Conservation (phyloP, 495 filamentous ascomycete genomes). For the Podospora appendiculata region DNA sequence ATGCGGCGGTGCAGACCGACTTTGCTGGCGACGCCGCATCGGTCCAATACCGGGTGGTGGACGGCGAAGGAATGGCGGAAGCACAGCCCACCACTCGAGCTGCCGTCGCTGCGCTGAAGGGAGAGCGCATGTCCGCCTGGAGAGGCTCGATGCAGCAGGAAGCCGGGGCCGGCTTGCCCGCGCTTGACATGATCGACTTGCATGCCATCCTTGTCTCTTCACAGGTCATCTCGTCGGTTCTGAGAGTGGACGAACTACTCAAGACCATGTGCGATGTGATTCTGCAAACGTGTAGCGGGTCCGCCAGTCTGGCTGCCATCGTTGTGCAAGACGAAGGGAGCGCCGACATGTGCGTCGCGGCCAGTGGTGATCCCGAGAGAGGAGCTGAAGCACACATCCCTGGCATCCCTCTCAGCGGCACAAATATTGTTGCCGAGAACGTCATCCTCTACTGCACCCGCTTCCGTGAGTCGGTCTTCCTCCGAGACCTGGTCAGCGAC, state of each 20-base stretch:
- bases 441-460: slow-evolving; percentile 76
- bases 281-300: slow-evolving; percentile 71
- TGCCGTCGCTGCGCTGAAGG: slow-evolving; percentile 42
- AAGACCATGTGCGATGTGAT: slow-evolving; percentile 90
- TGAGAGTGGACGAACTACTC: slow-evolving; percentile 75
- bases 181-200: slow-evolving; percentile 77
- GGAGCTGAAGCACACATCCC: slow-evolving; percentile 55
- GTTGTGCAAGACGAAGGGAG: slow-evolving; percentile 32
- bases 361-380: slow-evolving; percentile 60
- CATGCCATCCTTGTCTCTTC: slow-evolving; percentile 81
- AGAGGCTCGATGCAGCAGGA: slow-evolving; percentile 40
- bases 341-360: slow-evolving; percentile 54
- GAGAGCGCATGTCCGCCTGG: slow-evolving; percentile 61
- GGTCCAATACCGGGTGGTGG: slow-evolving; percentile 42
- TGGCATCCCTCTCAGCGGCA: slow-evolving; percentile 60
- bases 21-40: slow-evolving; percentile 53
- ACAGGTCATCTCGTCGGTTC: slow-evolving; percentile 83
- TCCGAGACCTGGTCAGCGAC: slow-evolving; percentile 74
- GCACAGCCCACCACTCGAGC: slow-evolving; percentile 37
- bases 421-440: slow-evolving; percentile 58
- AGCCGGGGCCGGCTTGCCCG: slow-evolving; percentile 43
- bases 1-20: slow-evolving; percentile 70
- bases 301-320: slow-evolving; percentile 71
- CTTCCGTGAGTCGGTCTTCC: slow-evolving; percentile 75
- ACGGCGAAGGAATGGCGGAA: slow-evolving; percentile 53